Evolutionary conservation across 2,329 filamentous ascomycete species (phyloP).

Genomic region (Lachnellula cervina): DNA sequence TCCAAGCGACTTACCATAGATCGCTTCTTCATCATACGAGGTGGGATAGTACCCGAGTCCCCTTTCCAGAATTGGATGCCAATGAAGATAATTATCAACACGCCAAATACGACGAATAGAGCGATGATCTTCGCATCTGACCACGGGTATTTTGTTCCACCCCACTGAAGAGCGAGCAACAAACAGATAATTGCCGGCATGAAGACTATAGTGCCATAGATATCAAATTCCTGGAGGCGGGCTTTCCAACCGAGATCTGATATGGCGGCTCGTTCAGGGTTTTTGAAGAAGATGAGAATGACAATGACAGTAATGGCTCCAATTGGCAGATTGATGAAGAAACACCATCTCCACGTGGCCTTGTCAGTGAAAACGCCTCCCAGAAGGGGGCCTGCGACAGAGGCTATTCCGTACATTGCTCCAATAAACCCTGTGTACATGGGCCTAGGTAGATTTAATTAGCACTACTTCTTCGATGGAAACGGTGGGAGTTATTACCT

Average conservation of each 20-base stretch:
- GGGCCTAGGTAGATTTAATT: not conserved
- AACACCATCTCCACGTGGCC: slow-evolving; percentile 30
- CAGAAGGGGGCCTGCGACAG: slow-evolving; percentile 31
- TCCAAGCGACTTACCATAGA: slow-evolving; percentile 36
- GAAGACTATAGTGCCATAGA: slow-evolving; percentile 30
- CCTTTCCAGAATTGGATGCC: slow-evolving; percentile 11
- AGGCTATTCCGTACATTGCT: slow-evolving; percentile 29
- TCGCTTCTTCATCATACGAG: slow-evolving; percentile 37
- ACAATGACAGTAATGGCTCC: slow-evolving; percentile 31
- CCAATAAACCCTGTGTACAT: slow-evolving; percentile 25
- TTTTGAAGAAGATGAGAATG: slow-evolving; percentile 38
- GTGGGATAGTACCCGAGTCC: slow-evolving; percentile 21
- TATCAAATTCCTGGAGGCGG: slow-evolving; percentile 28
- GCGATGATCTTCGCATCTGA: slow-evolving; percentile 11
- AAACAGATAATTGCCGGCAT: slow-evolving; percentile 33
- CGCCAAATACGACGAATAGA: slow-evolving; percentile 10
- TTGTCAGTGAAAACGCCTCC: slow-evolving; percentile 30
- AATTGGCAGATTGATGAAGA: slow-evolving; percentile 32
- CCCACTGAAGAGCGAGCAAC: slow-evolving; percentile 30
- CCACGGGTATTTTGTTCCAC: slow-evolving; percentile 34
- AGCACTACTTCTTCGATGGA: not conserved
- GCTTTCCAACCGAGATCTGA: slow-evolving; percentile 13
- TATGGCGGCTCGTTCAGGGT: slow-evolving; percentile 6
- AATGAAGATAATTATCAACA: slow-evolving; percentile 7
- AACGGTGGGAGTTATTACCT: slow-evolving; percentile 21